phyloP scores from a whole-genome alignment of 1,284 basidiomycete species.

The Heterobasidion annosum region DNA sequence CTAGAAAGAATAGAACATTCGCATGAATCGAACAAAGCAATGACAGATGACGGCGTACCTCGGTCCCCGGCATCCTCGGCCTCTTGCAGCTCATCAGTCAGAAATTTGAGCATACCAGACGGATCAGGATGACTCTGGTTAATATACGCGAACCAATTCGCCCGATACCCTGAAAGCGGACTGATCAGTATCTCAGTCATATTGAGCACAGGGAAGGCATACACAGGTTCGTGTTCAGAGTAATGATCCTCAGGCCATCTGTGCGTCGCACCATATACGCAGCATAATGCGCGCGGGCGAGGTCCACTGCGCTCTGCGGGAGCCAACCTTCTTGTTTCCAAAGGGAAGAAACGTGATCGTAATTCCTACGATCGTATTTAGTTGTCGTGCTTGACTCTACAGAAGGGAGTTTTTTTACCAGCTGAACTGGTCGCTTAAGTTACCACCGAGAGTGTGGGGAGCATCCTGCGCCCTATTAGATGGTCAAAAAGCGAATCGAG shows the following conservation, averaged over 20 bases:
- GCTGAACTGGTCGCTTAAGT: slow-evolving; percentile 50
- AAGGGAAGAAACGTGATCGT: slow-evolving; percentile 60
- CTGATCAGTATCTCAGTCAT: background rate
- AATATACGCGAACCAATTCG: slow-evolving; percentile 74
- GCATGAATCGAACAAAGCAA: background rate
- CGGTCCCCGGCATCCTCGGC: slow-evolving; percentile 65
- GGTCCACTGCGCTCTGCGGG: slow-evolving; percentile 42
- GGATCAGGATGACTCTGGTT: slow-evolving; percentile 63
- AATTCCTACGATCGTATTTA: slow-evolving; percentile 41
- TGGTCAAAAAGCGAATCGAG: background rate
- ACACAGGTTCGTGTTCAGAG: slow-evolving; percentile 74
- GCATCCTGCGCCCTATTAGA: slow-evolving; percentile 50
- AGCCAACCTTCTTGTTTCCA: slow-evolving; percentile 73
- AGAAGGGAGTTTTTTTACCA: slow-evolving; percentile 32
- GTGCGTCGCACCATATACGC: slow-evolving; percentile 64
- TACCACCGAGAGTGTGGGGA: slow-evolving; percentile 44
- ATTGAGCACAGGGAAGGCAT: slow-evolving; percentile 16
- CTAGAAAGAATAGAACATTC: slow-evolving; percentile 22
- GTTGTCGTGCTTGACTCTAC: background rate
- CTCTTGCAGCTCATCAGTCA: slow-evolving; percentile 75
- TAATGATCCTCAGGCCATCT: slow-evolving; percentile 66
- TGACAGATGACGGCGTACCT: slow-evolving; percentile 24
- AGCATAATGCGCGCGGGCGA: slow-evolving; percentile 63
- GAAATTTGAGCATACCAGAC: slow-evolving; percentile 69
- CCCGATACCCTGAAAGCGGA: slow-evolving; percentile 34